Evolutionary conservation across 2,329 filamentous ascomycete genomes (phyloP), one percentile per base, ranked within the genome.

Genomic region (Neofusicoccum ribis): DNA sequence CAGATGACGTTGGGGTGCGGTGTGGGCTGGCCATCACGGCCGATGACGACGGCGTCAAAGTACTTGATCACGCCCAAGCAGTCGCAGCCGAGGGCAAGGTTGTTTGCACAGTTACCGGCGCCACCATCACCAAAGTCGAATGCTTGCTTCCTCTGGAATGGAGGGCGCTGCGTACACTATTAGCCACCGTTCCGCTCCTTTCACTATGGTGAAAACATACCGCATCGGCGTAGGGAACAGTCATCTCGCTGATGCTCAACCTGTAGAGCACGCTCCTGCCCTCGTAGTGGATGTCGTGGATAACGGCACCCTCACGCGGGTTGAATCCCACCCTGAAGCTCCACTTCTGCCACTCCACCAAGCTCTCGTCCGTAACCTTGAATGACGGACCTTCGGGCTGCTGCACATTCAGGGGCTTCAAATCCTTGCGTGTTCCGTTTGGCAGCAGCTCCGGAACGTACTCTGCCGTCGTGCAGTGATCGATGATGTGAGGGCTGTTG

Each of bases 81-180:
- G 71, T 91, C 89, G 66, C 88, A 91, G 15, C 89, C 88, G 2
- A 91, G 80, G 15, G 82, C 80, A 1, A 91, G 81, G 68, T 90
- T 90, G 72, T 92, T 92, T 15, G 88, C 86, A 54, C 83, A 86
- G 56, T 86, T 83, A 1, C 89, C 89, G 27, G 87, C 85, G 5
- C 89, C 89, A 9, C 84, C 87, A 66, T 91, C 88, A 7, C 89
- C 89, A 66, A 91, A 85, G 69, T 91, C 89, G 70, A 92, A 91
- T 0, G 89, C 89, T 62, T 88, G 86, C 73, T 92, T 91, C 47
- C 88, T 83, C 61, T 89, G 87, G 72, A 86, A 91, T 0, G 88
- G 89, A 0, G 82, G 78, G 1, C 89, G 83, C 60, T 63, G 47
- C 17, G 11, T 14, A 6, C 17, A 17, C 2, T 0, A 86, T 44